Percentiles rank a stretch among this genome's conserved stretches.
phyloP scores from a whole-genome alignment of 257 asterid genomes.

The Parsonsia alboflavescens region DNA sequence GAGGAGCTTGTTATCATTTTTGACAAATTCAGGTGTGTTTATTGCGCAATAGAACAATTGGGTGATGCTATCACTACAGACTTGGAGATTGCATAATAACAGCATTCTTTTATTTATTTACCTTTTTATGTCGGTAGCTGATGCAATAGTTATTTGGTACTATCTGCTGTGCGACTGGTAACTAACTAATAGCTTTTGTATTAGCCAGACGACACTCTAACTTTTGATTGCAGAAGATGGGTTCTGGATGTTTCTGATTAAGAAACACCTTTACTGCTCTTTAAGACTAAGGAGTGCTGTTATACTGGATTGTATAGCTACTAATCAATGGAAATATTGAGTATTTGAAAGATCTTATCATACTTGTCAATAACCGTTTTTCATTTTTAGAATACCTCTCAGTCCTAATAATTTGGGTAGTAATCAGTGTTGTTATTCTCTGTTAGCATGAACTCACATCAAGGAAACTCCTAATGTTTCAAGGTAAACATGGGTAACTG shows the following conservation, averaged over 20 bases:
- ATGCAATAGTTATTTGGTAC: background rate
- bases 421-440: background rate
- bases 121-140: background rate
- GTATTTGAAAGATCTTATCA: background rate
- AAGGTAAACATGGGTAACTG: background rate
- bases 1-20: too few species aligned
- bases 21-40: background rate
- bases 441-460: background rate
- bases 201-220: background rate
- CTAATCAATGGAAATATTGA: background rate
- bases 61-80: background rate
- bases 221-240: background rate
- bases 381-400: background rate
- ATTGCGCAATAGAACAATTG: background rate
- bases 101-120: background rate
- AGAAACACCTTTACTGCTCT: background rate
- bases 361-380: background rate
- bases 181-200: background rate
- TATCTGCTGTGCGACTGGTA: background rate
- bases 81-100: background rate
- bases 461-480: background rate
- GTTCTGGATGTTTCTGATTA: background rate
- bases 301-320: background rate
- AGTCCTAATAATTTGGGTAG: background rate
- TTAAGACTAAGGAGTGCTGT: background rate